Base-by-base conservation (phyloP, 1,284 basidiomycete species). In the Leucoagaricus sp. region DNA sequence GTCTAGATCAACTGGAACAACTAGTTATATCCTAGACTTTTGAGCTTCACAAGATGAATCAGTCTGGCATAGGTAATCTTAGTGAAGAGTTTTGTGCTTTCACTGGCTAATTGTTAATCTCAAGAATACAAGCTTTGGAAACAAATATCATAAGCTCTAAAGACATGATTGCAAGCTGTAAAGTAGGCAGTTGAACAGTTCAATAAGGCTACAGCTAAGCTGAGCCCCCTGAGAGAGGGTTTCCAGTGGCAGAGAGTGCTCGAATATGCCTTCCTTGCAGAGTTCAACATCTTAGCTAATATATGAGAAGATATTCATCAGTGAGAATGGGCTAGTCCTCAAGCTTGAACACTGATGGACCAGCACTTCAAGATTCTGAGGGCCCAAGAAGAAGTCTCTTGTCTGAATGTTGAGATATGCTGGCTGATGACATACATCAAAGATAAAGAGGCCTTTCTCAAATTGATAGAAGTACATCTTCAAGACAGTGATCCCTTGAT, bases 211-310 rank as follows among this genome's bases (percentile, higher is more conserved):
- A 60, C 67, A 5, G 9, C 28, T 0, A 17, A 36, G 7, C 44
- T 66, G 1, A 53, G 41, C 7, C 65, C 62, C 5, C 61, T 55
- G 9, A 53, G 38, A 0, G 59, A 42, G 6, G 23, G 31, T 3
- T 60, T 72, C 6, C 13, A 53, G 7, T 72, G 67, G 63, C 54
- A 64, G 0, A 49, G 69, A 15, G 61, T 74, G 8, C 57, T 68
- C 4, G 60, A 68, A 8, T 68, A 69, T 50, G 58, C 59, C 0
- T 70, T 69, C 19, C 60, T 74, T 0, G 63, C 66, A 1, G 67
- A 75, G 21, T 74, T 75, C 36, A 67, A 71, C 34, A 60, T 75
- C 0, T 64, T 76, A 1, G 59, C 61, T 3, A 64, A 57, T 64
- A 0, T 55, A 60, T 1, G n/a, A n/a, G 54, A 69, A 17, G 70